Base-by-base conservation (phyloP, 371 early-diverging fungal species). In the Funneliformis caledonium region DNA sequence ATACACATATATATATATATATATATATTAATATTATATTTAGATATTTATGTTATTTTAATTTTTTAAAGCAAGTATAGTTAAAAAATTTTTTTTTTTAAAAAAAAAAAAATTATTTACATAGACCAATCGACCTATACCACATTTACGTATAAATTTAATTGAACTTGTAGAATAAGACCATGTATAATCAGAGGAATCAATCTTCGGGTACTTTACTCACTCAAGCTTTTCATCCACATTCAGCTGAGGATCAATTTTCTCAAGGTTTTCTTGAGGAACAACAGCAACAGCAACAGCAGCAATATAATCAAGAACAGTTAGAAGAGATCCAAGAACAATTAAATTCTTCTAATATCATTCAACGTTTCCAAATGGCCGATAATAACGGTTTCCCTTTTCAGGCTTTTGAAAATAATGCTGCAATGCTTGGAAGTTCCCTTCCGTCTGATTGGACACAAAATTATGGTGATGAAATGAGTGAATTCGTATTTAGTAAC, bases 141-240 rank as follows among this genome's bases (percentile, higher is more conserved):
- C 19, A 42, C 9, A 68, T 72, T 47, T 48, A 48, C 48, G 52
- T 56, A 73, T 73, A 52, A 31, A 33, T 37, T 37, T 37, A 37
- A 52, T 16, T 56, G 9, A 6, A 11, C 8, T 16, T 73, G 11
- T 72, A 72, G 26, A 47, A 48, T 48, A n/a, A 69, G 2, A 73
- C 56, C 31, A 73, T 73, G 73, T 73, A 73, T 56, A 37, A 31
- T 22, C 56, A 73, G 52, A 73, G 56, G 56, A 50, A 73, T 56
- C 26, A 31, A 16, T 14, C 69, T 8, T 56, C 73, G 50, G 56
- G 14, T 56, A 56, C 59, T 16, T 37, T 73, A 8, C 56, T 73
- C 26, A 73, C 73, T 33, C 73, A 73, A 50, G 56, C 73, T 56
- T 73, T 73, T 73, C 73, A 73, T 73, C 56, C 56, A 73, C 56